These are phyloP conservation scores for Wallacemonas sp. DNA, from an alignment of 208 protist species.

Conservation along the genomic window DNA sequence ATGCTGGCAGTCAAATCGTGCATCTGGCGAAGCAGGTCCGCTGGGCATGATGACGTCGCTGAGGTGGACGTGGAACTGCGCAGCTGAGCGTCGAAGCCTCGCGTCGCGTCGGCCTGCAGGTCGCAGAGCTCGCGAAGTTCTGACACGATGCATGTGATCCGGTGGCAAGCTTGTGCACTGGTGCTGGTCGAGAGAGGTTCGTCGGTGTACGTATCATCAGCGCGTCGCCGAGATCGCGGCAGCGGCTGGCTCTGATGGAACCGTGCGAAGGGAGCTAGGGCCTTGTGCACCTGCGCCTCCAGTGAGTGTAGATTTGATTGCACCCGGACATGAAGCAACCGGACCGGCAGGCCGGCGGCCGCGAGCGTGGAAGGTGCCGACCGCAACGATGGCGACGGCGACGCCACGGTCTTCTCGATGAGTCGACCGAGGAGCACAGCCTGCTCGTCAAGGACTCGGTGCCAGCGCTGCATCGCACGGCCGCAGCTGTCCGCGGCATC, in stretches of 20 bases:
- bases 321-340: background rate
- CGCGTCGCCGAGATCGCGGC: too few relatives aligned
- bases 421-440: background rate
- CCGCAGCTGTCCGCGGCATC: background rate
- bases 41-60: too few relatives aligned
- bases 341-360: background rate
- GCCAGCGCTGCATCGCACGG: background rate
- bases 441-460: background rate
- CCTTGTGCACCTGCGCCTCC: background rate
- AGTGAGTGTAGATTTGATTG: background rate
- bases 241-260: background rate
- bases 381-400: background rate
- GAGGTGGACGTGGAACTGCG: too few relatives aligned
- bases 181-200: too few relatives aligned
- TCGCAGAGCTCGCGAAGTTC: conserved; percentile 6
- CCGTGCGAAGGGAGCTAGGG: background rate
- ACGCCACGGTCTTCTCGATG: background rate
- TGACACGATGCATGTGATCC: background rate
- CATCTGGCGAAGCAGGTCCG: conserved; percentile 3
- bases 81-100: conserved; percentile 17
- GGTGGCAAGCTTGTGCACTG: conserved; percentile 1
- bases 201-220: too few relatives aligned
- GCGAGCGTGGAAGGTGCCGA: background rate
- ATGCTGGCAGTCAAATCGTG: conserved; percentile 21
- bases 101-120: conserved; percentile 25